A percentile compares a stretch with the other conserved stretches of the same genome.
Evolutionary conservation across 257 asterid species (phyloP).

Genomic region (Primulina tabacum): DNA sequence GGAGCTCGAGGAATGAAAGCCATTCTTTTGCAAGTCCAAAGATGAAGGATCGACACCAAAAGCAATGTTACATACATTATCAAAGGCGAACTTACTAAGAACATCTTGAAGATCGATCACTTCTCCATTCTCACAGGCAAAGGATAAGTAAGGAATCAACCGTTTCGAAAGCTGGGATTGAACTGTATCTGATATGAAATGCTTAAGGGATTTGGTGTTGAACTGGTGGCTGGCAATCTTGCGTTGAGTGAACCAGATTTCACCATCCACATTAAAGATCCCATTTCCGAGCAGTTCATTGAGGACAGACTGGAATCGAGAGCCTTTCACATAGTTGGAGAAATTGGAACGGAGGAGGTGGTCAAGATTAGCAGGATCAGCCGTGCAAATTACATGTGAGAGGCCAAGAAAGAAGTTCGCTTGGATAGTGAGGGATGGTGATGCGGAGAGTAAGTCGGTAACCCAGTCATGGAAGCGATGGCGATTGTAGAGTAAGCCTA

Average conservation of each 20-base stretch:
- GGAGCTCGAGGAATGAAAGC: slow-evolving; percentile 1
- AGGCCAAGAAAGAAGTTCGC: slow-evolving; percentile 37
- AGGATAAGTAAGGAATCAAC: slow-evolving; percentile 29
- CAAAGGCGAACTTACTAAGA: slow-evolving; percentile 34
- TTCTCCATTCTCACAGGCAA: slow-evolving; percentile 18
- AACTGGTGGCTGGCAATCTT: slow-evolving; percentile 41
- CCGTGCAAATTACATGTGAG: slow-evolving; percentile 39
- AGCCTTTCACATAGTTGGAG: slow-evolving; percentile 38
- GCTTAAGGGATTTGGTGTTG: slow-evolving; percentile 35
- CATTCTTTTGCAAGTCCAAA: slow-evolving; percentile 11
- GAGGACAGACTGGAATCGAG: slow-evolving; percentile 29
- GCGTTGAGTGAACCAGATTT: slow-evolving; percentile 35
- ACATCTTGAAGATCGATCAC: slow-evolving; percentile 36
- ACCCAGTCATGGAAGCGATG: slow-evolving; percentile 49
- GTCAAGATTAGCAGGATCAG: slow-evolving; percentile 34
- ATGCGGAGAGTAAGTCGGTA: slow-evolving; percentile 29
- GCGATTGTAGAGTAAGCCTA: slow-evolving; percentile 34
- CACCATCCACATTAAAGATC: slow-evolving; percentile 42
- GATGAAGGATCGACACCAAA: slow-evolving; percentile 36
- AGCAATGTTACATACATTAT: slow-evolving; percentile 34
- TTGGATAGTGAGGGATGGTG: slow-evolving; percentile 41
- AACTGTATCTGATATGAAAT: slow-evolving; percentile 32
- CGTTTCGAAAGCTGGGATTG: slow-evolving; percentile 26
- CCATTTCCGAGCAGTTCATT: slow-evolving; percentile 39
- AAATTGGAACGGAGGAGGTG: slow-evolving; percentile 34